These are phyloP conservation scores for Tubosaeta sp. DNA, from an alignment of 768 basidiomycete species.

Conservation along the genomic window DNA sequence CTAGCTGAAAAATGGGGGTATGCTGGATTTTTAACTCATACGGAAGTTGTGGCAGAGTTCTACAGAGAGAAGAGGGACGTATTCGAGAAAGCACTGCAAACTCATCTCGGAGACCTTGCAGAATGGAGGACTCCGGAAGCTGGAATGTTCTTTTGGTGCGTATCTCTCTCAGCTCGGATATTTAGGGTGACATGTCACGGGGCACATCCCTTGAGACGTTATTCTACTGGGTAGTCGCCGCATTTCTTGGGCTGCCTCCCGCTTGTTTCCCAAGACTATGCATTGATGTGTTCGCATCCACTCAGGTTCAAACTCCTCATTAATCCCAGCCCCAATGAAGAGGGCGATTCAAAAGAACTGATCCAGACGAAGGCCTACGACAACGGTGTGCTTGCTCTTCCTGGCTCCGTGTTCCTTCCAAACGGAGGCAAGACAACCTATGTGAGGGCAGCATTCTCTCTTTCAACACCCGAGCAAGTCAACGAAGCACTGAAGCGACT, in stretches of 20 bases:
- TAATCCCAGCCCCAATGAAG: slow-evolving; percentile 28
- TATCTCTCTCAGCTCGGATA: slow-evolving; percentile 10
- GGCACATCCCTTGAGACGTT: slow-evolving; percentile 4
- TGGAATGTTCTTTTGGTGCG: slow-evolving; percentile 88
- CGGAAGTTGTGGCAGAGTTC: slow-evolving; percentile 62
- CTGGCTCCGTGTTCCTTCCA: slow-evolving; percentile 80
- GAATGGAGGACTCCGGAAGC: slow-evolving; percentile 69
- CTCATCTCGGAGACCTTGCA: slow-evolving; percentile 73
- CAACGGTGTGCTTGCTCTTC: slow-evolving; percentile 84
- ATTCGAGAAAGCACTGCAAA: slow-evolving; percentile 72
- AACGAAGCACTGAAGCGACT: slow-evolving; percentile 71
- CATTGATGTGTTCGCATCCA: slow-evolving; percentile 15
- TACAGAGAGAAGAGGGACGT: slow-evolving; percentile 70
- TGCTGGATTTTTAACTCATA: slow-evolving; percentile 69
- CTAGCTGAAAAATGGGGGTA: slow-evolving; percentile 71
- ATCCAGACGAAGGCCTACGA: slow-evolving; percentile 74
- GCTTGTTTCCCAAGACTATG: slow-evolving; percentile 5
- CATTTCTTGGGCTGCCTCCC: slow-evolving; percentile 2
- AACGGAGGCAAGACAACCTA: slow-evolving; percentile 64
- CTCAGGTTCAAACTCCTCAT: slow-evolving; percentile 68
- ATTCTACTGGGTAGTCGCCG: neutral
- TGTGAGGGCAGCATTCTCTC: slow-evolving; percentile 80
- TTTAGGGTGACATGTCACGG: slow-evolving; percentile 2
- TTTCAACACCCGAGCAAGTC: slow-evolving; percentile 60
- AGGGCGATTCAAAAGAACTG: slow-evolving; percentile 67